These are phyloP conservation scores for Geosiphon pyriformis DNA, from an alignment of 192 early-diverging fungal species.

Conservation along the genomic window DNA sequence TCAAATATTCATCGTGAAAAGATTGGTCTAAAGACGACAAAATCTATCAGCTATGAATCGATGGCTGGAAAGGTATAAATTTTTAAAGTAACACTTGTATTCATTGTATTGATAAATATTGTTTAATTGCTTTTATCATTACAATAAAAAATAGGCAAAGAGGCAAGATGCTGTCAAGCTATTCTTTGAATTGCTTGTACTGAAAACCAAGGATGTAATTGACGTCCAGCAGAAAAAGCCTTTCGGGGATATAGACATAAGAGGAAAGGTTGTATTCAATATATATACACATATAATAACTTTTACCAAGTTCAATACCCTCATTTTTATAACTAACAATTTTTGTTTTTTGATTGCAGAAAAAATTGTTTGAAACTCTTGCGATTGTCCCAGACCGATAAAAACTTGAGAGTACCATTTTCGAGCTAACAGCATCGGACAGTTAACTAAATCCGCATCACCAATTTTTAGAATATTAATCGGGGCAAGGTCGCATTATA, in stretches of 20 bases:
- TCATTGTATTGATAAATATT: neutral
- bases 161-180: conserved; percentile 70
- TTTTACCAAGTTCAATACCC: too few relatives aligned
- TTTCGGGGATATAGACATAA: conserved; percentile 79
- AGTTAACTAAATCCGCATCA: too few relatives aligned
- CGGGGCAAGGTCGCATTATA: too few relatives aligned
- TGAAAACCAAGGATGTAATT: conserved; percentile 83
- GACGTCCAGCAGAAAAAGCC: conserved; percentile 72
- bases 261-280: conserved; percentile 28
- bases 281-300: too few relatives aligned
- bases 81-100: conserved; percentile 24
- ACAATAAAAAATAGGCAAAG: conserved; percentile 43
- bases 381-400: too few relatives aligned
- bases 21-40: neutral
- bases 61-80: conserved; percentile 28
- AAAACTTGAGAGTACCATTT: too few relatives aligned
- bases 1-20: conserved; percentile 28
- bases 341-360: too few relatives aligned
- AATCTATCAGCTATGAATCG: conserved; percentile 1
- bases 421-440: too few relatives aligned
- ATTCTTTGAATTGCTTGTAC: conserved; percentile 90
- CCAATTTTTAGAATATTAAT: too few relatives aligned
- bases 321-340: too few relatives aligned
- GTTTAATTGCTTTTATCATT: too few relatives aligned
- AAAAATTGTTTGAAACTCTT: too few relatives aligned